A percentile compares a stretch with the other conserved stretches of the same genome.
These are phyloP conservation scores for Globisporangium barbulae DNA, from an alignment of 352 stramenopile genomes.

Conservation along the genomic window DNA sequence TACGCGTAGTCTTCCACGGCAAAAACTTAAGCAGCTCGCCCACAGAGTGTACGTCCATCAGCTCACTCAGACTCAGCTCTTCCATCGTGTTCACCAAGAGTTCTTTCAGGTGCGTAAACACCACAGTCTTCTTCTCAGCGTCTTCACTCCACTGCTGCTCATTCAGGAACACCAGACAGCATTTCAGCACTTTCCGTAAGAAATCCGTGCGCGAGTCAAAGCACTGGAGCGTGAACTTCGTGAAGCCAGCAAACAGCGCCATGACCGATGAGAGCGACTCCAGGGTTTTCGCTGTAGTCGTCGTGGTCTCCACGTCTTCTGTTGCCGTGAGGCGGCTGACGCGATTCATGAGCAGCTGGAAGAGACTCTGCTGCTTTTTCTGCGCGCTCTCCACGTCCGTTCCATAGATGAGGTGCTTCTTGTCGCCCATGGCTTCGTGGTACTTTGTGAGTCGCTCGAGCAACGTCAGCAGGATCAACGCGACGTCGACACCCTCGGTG, in stretches of 20 bases:
- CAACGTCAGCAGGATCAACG: slow-evolving; percentile 90
- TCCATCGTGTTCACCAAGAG: slow-evolving; percentile 20
- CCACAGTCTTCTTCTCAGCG: slow-evolving; percentile 6
- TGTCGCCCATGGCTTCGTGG: slow-evolving; percentile 32
- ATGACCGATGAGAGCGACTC: slow-evolving; percentile 25
- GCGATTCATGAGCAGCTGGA: slow-evolving; percentile 17
- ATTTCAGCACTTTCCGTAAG: slow-evolving; percentile 27
- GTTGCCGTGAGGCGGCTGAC: slow-evolving; percentile 10
- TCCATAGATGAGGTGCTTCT: slow-evolving; percentile 23
- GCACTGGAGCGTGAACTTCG: slow-evolving; percentile 43
- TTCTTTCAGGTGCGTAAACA: slow-evolving; percentile 14
- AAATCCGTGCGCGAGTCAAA: slow-evolving; percentile 22
- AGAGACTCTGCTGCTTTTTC: slow-evolving; percentile 18
- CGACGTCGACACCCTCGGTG: slow-evolving; percentile 89
- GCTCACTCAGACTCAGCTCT: slow-evolving; percentile 29
- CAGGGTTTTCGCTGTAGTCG: not conserved
- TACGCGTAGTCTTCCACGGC: slow-evolving; percentile 54
- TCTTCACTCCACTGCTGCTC: slow-evolving; percentile 9
- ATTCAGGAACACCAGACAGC: slow-evolving; percentile 30
- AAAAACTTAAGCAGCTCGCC: slow-evolving; percentile 38
- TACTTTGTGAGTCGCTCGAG: slow-evolving; percentile 95
- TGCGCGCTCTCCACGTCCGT: slow-evolving; percentile 11
- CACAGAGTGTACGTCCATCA: slow-evolving; percentile 36
- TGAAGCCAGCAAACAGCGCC: slow-evolving; percentile 50
- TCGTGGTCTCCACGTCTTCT: not conserved